These are phyloP conservation scores for Silene vulgaris DNA, from an alignment of 179 eudicot species.

Conservation along the genomic window DNA sequence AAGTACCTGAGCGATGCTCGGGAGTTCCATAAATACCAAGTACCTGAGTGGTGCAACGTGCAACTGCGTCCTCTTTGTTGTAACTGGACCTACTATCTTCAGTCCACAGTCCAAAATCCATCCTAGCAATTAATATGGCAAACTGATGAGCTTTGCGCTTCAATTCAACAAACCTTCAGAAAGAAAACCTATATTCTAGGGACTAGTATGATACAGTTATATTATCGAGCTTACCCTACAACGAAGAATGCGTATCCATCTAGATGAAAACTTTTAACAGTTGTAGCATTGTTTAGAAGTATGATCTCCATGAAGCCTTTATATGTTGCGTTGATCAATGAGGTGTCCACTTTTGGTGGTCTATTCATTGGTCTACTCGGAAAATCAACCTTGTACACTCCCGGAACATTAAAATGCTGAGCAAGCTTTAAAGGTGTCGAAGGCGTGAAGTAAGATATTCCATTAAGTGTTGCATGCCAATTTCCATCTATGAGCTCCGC, in stretches of 20 bases:
- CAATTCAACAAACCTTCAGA: background rate
- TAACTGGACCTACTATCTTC: constrained; percentile 75
- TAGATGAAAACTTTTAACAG: constrained; percentile 78
- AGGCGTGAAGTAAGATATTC: constrained; percentile 75
- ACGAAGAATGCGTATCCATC: constrained; percentile 94
- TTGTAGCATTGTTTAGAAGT: constrained; percentile 66
- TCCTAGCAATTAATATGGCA: constrained; percentile 37
- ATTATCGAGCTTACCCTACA: constrained; percentile 64
- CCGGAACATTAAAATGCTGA: constrained; percentile 67
- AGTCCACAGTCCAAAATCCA: constrained; percentile 89
- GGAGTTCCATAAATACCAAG: background rate
- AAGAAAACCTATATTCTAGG: background rate
- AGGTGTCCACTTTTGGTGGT: constrained; percentile 72
- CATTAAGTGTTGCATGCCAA: constrained; percentile 76
- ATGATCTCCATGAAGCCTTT: constrained; percentile 89
- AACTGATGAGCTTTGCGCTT: constrained; percentile 20
- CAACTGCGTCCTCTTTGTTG: constrained; percentile 96
- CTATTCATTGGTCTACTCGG: constrained; percentile 81
- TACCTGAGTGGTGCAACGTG: constrained; percentile 94
- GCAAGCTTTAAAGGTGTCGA: constrained; percentile 87
- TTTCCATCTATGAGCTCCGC: constrained; percentile 72
- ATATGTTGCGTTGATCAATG: constrained; percentile 77
- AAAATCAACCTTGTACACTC: constrained; percentile 87
- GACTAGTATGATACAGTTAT: too few relatives aligned
- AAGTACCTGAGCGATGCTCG: constrained; percentile 69